Evolutionary conservation across 106 monocot genomes (phyloP), one percentile per base, ranked within the genome.

Genomic region (Amphibolis antarctica): DNA sequence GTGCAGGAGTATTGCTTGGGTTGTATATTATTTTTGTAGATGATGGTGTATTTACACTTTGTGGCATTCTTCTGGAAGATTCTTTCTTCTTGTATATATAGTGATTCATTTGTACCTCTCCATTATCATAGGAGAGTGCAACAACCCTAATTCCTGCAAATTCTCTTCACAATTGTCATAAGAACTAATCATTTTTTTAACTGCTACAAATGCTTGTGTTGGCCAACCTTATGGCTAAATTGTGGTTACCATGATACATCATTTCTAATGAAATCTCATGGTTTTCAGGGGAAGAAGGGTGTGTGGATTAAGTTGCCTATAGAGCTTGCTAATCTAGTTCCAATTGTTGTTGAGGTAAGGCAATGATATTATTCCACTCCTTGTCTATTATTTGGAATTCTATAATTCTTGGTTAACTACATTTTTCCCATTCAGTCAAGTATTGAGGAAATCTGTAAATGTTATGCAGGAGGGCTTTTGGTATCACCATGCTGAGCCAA

Each of bases 401-500:
- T 49, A 12, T n/a, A 1, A n/a, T 49, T 49, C 12, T 49, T 12
- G 3, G 49, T 49, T 49, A 3, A 14, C 17, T 49, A 49, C 3
- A 49, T 17, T 49, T 49, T 12, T 49, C 4, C 12, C n/a, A 19
- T 5, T 49, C 17, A 15, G 17, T 49, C 3, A 49, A 49, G 26
- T 3, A 7, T 28, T 3, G 27, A 17, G 12, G 10, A 28, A 26
- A 58, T 14, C n/a, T 36, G 15, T 20, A 24, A 60, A 60, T 18
- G 18, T 44, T 60, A 26, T 77, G 46, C 74, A 94, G 93, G 86
- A 89, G 62, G 93, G 93, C 22, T 94, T 94, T 70, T 94, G 93
- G 89, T 94, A 83, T 60, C 93, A 94, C 62, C 93, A 94, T 82
- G 93, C 93, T 42, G 93, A 94, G 74, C 75, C 76, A 62, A 79